Conservation (phyloP, 75 land plant species). For the Cupressus sempervirens region DNA sequence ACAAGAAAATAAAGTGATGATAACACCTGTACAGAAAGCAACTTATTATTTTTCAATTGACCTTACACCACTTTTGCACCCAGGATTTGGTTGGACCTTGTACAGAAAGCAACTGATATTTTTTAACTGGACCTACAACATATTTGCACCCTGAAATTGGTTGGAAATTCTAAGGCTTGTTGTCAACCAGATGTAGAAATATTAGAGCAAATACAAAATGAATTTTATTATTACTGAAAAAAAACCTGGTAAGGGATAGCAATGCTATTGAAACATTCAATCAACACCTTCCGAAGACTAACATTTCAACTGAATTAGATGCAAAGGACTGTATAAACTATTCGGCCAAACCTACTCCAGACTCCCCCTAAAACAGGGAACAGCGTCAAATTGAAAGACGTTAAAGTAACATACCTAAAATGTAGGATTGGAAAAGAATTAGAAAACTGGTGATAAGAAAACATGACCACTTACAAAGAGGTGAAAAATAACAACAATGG, state of each 20-base stretch:
- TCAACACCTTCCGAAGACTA: background rate
- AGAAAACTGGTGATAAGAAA: background rate
- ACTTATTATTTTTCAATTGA: background rate
- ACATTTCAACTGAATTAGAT: background rate
- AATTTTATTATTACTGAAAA: background rate
- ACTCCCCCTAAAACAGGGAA: background rate
- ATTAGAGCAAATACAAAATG: background rate
- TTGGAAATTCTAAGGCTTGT: background rate
- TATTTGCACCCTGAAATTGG: no score
- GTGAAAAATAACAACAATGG: background rate
- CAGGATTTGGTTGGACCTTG: background rate
- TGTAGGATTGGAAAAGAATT: background rate
- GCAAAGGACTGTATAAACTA: background rate
- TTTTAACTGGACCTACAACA: no score
- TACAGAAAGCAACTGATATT: background rate
- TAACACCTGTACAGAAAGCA: background rate
- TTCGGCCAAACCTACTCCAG: background rate
- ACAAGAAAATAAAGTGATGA: background rate
- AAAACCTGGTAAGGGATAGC: background rate
- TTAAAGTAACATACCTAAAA: background rate
- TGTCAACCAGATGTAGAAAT: background rate
- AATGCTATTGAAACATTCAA: background rate
- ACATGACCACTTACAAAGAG: background rate
- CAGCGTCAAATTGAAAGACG: background rate
- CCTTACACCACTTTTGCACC: background rate